Conservation (phyloP, 768 basidiomycete species). For the Hygrophorus pudorinus region DNA sequence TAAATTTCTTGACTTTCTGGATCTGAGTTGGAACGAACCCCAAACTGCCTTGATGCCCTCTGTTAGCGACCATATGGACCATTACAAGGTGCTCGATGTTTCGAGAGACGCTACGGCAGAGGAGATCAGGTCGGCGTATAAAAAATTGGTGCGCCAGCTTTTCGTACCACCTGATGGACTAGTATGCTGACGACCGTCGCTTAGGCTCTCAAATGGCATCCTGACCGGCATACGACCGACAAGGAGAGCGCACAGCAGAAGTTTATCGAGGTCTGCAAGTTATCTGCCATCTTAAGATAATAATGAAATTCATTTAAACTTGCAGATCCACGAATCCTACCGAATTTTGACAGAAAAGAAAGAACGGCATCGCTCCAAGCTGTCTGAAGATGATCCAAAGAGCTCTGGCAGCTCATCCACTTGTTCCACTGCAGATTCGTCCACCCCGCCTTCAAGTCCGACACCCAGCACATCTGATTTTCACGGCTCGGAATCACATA, state of each 20-base stretch:
- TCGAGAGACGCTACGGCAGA: slow-evolving; percentile 35
- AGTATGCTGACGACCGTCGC: neutral
- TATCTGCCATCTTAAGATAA: neutral
- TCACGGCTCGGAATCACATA: neutral
- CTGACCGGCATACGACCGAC: slow-evolving; percentile 37
- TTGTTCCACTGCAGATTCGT: slow-evolving; percentile 1
- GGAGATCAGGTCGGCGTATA: slow-evolving; percentile 43
- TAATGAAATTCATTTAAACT: neutral
- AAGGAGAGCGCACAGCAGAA: slow-evolving; percentile 37
- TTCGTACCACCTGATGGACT: neutral
- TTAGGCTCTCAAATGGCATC: slow-evolving; percentile 50
- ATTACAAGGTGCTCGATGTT: slow-evolving; percentile 34
- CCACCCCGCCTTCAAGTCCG: slow-evolving; percentile 1
- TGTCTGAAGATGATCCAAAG: slow-evolving; percentile 2
- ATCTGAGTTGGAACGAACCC: too few relatives aligned
- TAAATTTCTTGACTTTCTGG: too few relatives aligned
- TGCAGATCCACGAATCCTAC: slow-evolving; percentile 42
- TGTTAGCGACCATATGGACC: slow-evolving; percentile 11
- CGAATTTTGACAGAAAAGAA: slow-evolving; percentile 33
- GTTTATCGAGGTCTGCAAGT: slow-evolving; percentile 36
- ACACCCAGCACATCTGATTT: neutral
- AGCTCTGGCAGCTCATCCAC: neutral
- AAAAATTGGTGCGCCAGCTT: slow-evolving; percentile 33
- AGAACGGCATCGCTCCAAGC: slow-evolving; percentile 17
- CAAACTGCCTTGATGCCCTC: neutral